phyloP scores from a whole-genome alignment of 257 asterid genomes.

The Fraxinus excelsior region DNA sequence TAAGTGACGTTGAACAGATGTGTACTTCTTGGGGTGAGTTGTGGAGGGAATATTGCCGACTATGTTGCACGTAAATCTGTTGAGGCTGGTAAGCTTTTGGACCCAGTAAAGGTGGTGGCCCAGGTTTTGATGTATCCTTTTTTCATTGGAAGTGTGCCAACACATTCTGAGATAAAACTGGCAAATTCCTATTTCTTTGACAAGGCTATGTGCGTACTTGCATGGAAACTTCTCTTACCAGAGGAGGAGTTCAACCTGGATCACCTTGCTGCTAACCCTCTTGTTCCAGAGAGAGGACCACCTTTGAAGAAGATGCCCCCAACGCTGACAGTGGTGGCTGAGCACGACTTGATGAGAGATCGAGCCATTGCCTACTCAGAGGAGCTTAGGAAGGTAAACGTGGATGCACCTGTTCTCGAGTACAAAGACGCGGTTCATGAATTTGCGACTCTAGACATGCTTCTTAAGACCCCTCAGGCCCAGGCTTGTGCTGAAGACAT shows the following conservation, averaged over 20 bases:
- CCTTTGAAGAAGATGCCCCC: slow-evolving; percentile 89
- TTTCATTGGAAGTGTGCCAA: slow-evolving; percentile 83
- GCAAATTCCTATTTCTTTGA: slow-evolving; percentile 91
- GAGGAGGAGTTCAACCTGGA: slow-evolving; percentile 77
- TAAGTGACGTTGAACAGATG: slow-evolving; percentile 53
- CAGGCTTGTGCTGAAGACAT: slow-evolving; percentile 87
- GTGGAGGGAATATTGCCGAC: slow-evolving; percentile 91
- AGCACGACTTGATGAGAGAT: slow-evolving; percentile 94
- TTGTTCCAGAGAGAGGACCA: slow-evolving; percentile 57
- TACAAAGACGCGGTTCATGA: slow-evolving; percentile 91
- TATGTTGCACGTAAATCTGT: slow-evolving; percentile 76
- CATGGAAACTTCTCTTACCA: slow-evolving; percentile 80
- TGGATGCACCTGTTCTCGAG: slow-evolving; percentile 85
- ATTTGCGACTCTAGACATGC: slow-evolving; percentile 86
- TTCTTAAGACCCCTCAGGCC: slow-evolving; percentile 85
- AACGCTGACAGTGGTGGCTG: slow-evolving; percentile 82
- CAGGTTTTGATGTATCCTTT: slow-evolving; percentile 95
- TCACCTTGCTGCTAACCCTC: slow-evolving; percentile 88
- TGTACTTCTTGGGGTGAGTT: slow-evolving; percentile 94
- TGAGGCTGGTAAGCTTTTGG: slow-evolving; percentile 73
- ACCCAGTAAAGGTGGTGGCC: slow-evolving; percentile 93
- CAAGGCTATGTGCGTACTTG: slow-evolving; percentile 80
- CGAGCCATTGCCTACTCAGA: slow-evolving; percentile 93
- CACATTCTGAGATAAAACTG: slow-evolving; percentile 78
- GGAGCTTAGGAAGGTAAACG: slow-evolving; percentile 85